These are phyloP conservation scores for Sugiyamaella sp. DNA, from an alignment of 1,139 yeast genomes.

Conservation along the genomic window DNA sequence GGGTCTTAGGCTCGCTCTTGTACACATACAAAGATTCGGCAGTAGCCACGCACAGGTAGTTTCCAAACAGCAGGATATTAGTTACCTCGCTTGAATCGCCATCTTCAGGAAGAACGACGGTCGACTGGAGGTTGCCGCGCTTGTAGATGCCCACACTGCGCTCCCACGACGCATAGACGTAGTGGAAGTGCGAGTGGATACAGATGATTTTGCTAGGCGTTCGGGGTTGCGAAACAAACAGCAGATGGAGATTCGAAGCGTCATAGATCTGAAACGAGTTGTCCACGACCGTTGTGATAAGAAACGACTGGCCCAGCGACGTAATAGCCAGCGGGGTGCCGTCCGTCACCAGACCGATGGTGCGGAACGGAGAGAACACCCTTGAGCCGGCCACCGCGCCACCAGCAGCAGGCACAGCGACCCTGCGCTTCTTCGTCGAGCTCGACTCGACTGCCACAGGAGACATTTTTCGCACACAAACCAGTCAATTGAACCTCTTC, in stretches of 20 bases:
- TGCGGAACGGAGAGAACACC: conserved; percentile 28
- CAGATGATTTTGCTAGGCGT: conserved; percentile 71
- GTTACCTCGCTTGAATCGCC: conserved; percentile 34
- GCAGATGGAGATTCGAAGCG: conserved; percentile 80
- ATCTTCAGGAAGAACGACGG: conserved; percentile 45
- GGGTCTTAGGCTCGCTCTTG: conserved; percentile 52
- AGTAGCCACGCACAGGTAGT: conserved; percentile 66
- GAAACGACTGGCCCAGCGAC: conserved; percentile 82
- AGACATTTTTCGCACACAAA: conserved; percentile 4
- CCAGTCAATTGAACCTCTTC: no score
- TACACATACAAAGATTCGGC: conserved; percentile 62
- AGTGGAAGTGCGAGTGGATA: conserved; percentile 79
- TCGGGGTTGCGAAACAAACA: conserved; percentile 84
- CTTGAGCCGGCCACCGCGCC: conserved; percentile 7
- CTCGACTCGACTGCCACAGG: conserved; percentile 12
- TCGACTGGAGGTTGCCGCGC: conserved; percentile 75
- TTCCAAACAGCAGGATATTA: conserved; percentile 73
- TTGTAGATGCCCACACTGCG: conserved; percentile 73
- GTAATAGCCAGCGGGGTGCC: conserved; percentile 86
- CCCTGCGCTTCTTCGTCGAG: conserved; percentile 5
- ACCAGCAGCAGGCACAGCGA: not conserved
- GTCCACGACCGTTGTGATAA: conserved; percentile 89
- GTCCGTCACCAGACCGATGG: conserved; percentile 54
- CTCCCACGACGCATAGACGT: conserved; percentile 78
- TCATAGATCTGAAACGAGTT: conserved; percentile 90